phyloP scores from a whole-genome alignment of 306 rosid species.

The Lathyrus oleraceus region DNA sequence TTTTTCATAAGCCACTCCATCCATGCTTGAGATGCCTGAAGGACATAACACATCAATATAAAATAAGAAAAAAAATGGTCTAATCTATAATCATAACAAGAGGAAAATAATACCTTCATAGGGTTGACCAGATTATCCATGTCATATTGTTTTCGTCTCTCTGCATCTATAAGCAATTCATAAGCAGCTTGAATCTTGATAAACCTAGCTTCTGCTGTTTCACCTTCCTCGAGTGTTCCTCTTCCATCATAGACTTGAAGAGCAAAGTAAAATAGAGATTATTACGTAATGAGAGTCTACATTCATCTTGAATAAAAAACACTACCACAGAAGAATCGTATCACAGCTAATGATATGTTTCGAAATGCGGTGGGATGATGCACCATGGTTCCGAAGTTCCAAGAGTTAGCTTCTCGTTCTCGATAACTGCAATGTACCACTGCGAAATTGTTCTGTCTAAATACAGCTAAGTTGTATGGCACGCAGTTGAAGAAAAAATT shows the following conservation, averaged over 20 bases:
- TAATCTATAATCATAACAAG: not conserved
- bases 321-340: not conserved
- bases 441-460: not conserved
- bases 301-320: constrained; percentile 21
- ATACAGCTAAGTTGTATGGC: not conserved
- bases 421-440: not conserved
- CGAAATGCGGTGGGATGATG: not conserved
- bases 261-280: constrained; percentile 30
- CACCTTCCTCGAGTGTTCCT: constrained; percentile 93
- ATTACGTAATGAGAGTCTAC: constrained; percentile 15
- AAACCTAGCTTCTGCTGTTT: constrained; percentile 91
- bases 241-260: constrained; percentile 75
- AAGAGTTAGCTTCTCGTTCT: not conserved
- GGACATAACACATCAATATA: constrained; percentile 33
- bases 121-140: constrained; percentile 82
- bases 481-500: constrained; percentile 2
- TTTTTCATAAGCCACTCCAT: constrained; percentile 95
- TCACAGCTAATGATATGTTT: not conserved
- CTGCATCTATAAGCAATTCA: constrained; percentile 72
- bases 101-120: constrained; percentile 64
- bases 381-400: not conserved
- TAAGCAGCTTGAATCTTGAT: constrained; percentile 98
- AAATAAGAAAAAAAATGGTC: not conserved
- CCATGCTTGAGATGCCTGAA: constrained; percentile 98
- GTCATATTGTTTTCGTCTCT: constrained; percentile 74